Evolutionary conservation across 169 alveolate species (phyloP), one percentile per base, ranked within the genome.

Genomic region (Plasmodium falciparum): DNA sequence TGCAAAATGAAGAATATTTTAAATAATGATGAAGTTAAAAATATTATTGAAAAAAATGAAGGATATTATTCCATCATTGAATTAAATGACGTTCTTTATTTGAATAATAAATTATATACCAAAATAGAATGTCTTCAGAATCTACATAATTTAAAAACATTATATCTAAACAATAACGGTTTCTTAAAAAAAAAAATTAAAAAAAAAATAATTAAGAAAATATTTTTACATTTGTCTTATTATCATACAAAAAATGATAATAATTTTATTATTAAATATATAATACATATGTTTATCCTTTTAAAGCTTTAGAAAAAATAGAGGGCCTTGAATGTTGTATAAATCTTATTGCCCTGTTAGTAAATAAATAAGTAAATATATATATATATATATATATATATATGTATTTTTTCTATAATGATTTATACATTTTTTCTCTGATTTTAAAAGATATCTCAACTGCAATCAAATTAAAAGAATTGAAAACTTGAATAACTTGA

Each of bases 81-180:
- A 49, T 59, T 80, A 52, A 80, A 80, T 52, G 90, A 80, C 22
- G 90, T 80, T 20, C 90, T 80, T 22, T 80, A 80, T 62, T 69
- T 80, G 58, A 80, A 80, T 67, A 80, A 80, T 33, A 80, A 56
- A 50, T 47, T 80, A 4, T 80, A 80, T 62, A 59, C 63, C 26
- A 66, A 67, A 62, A 67, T 80, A 7, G 90, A 80, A 52, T 9
- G 50, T 15, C 20, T 80, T 20, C 74, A 72, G 33, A 71, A 71
- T 12, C 50, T 80, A 70, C 69, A 43, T 29, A 80, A 80, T 62
- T 69, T 80, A 49, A 69, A 72, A 72, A 69, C 90, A 22, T 72
- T 80, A 59, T 80, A 80, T 62, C 83, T 80, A 62, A 80, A 80
- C 54, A 80, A 80, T n/a, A 80, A 80, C 45, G 90, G 90, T 80